phyloP scores from a whole-genome alignment of 2,329 filamentous ascomycete genomes.

The Claviceps paspali region DNA sequence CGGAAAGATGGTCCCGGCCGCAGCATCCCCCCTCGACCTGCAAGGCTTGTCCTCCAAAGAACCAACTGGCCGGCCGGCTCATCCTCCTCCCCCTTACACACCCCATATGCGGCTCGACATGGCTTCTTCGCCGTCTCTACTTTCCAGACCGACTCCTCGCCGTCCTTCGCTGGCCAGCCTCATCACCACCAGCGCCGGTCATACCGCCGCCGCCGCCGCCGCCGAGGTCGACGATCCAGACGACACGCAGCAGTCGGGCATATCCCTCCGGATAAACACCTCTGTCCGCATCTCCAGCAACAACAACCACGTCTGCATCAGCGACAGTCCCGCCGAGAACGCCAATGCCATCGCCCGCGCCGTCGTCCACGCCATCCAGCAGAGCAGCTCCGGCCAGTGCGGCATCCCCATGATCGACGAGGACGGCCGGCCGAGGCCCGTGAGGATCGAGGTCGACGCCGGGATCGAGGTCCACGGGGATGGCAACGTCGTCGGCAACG shows the following conservation, averaged over 20 bases:
- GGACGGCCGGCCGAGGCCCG: constrained; percentile 24
- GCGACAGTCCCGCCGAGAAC: constrained; percentile 21
- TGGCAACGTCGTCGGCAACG: constrained; percentile 28
- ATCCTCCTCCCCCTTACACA: no score
- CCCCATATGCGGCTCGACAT: no score
- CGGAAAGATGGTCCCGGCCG: no score
- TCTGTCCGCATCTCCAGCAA: constrained; percentile 29
- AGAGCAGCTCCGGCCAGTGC: constrained; percentile 22
- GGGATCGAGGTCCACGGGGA: constrained; percentile 28
- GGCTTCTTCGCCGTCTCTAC: no score
- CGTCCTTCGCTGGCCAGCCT: no score
- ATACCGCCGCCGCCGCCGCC: no score
- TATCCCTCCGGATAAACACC: constrained; percentile 32
- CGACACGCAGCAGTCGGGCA: constrained; percentile 24
- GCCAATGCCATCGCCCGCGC: constrained; percentile 28
- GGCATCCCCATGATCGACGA: constrained; percentile 32
- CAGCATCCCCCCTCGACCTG: no score
- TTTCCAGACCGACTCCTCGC: no score
- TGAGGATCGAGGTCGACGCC: constrained; percentile 29
- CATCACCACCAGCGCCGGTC: no score
- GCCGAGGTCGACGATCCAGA: no score
- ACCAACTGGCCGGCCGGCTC: no score
- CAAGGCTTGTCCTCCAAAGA: no score
- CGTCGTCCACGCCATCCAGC: constrained; percentile 28
- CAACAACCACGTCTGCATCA: constrained; percentile 33